Evolutionary conservation across 169 alveolate species (phyloP).

Genomic region (Theileria luwenshuni): DNA sequence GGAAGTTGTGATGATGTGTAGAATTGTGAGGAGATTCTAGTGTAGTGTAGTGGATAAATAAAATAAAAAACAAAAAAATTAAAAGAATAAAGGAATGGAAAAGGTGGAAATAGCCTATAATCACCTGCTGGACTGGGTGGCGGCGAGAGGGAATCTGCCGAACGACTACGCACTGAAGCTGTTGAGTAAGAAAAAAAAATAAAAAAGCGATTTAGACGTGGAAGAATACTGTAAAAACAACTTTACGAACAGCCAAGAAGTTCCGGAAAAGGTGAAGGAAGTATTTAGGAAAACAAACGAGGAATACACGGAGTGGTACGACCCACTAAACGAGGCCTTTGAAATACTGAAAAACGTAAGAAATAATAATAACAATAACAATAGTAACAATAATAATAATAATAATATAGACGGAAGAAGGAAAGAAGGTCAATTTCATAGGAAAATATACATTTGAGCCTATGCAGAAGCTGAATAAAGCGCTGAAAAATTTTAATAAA

Average conservation of each 20-base stretch:
- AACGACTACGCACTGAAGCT: conserved; percentile 57
- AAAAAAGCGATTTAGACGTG: conserved; percentile 18
- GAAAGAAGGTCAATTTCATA: conserved; percentile 41
- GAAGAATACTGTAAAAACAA: conserved; percentile 55
- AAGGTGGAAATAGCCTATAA: conserved; percentile 55
- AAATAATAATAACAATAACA: background rate
- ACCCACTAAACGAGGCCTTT: conserved; percentile 34
- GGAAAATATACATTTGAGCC: conserved; percentile 68
- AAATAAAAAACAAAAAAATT: too few species aligned
- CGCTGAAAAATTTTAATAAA: conserved; percentile 40
- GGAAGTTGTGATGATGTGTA: conserved; percentile 3
- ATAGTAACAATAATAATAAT: background rate
- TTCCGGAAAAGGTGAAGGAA: conserved; percentile 38
- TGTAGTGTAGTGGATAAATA: background rate
- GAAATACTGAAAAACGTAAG: conserved; percentile 48
- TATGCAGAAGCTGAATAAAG: conserved; percentile 50
- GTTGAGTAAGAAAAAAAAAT: conserved; percentile 7
- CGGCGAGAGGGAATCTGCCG: conserved; percentile 63
- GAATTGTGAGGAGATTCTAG: background rate
- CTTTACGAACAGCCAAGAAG: conserved; percentile 11
- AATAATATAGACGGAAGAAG: conserved; percentile 45
- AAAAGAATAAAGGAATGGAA: conserved; percentile 22
- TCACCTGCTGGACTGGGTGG: conserved; percentile 57
- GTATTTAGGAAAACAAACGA: conserved; percentile 13
- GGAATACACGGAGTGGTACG: conserved; percentile 69